Base-by-base conservation (phyloP, 306 rosid genomes). In the Inga oerstediana region DNA sequence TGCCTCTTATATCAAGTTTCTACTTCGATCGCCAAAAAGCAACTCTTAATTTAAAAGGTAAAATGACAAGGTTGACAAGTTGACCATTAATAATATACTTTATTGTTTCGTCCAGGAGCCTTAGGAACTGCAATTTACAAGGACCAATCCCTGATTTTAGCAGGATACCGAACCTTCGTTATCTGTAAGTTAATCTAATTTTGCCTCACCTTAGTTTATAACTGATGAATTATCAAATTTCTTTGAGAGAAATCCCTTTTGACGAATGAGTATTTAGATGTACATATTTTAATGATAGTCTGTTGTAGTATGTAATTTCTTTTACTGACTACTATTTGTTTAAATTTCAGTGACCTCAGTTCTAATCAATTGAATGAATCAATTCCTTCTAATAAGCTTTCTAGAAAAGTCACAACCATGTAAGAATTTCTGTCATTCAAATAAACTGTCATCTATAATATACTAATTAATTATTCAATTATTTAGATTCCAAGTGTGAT, bases 131-230 rank as follows among this genome's bases (percentile, higher is more conserved):
- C 91, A 86, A 13, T 78, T 88, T 97, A 86, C 88, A 77, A 82
- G 99, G 99, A 75, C 91, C 89, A n/a, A 71, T 97, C 80, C 99
- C 99, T 75, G 92, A 97, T 89, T 83, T 97, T 37, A 94, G 98
- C 85, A 48, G 48, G 58, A 87, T 94, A 84, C 85, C 88, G 7
- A 8, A 59, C 9, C 94, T 94, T 75, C 82, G 77, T 61, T 94
- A 87, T 87, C 76, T 94, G 98, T 94, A 91, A 88, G 98, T 88
- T 73, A 49, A 79, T 64, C 39, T 12, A 24, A 37, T 58, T 56
- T 59, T 34, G 32, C 73, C 62, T 58, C 13, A 74, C 59, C 43
- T 67, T 65, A 24, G 17, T 80, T 3, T 56, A 52, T 44, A 24
- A 35, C 44, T 7, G 64, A 54, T 61, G 45, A 80, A 17, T 51